Evolutionary conservation across 1,139 yeast species (phyloP), one percentile per base, ranked within the genome.

Genomic region (Sugiyamaella novakii): DNA sequence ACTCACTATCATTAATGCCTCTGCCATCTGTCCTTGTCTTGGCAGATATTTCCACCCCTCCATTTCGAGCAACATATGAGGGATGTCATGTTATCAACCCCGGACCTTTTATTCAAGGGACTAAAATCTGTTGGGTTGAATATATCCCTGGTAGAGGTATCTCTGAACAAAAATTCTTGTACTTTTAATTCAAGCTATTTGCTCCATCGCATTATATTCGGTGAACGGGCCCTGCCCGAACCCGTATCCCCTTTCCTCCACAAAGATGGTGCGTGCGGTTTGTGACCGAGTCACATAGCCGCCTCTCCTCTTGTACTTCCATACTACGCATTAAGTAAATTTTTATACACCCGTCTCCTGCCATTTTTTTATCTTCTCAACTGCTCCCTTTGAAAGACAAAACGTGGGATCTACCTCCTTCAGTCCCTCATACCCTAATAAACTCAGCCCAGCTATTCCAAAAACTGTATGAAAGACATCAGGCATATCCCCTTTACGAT

Each of bases 381-480:
- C 74, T 0, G 80, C 69, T 1, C 68, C 62, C 7, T 56, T 61
- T 1, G 98, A 96, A 76, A 92, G 77, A 62, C 98, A 92, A 66
- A 87, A 91, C 1, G 83, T 76, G 0, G 99, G 97, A 65, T 89
- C 94, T 21, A 94, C 78, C 4, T 74, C 74, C 12, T 69, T 74
- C 33, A 92, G 71, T 34, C 68, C 71, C 39, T 78, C 80, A 51
- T 70, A 77, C 5, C 85, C 84, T 66, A 91, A 74, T 50, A 92
- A 54, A 59, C 95, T 83, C 48, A 94, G 73, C 0, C 96, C 98
- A 0, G 96, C 83, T 24, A 92, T 72, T 0, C 96, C 96, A 69
- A 92, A 92, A 35, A 86, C 76, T 0, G 98, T 92, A 63, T 92
- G 99, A 64, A 81, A 92, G 0, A 94, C 92, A 64, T 92, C 99